A percentile compares a stretch with the other conserved stretches of the same genome.
phyloP scores from a whole-genome alignment of 768 basidiomycete genomes.

The Suillus weaverae region DNA sequence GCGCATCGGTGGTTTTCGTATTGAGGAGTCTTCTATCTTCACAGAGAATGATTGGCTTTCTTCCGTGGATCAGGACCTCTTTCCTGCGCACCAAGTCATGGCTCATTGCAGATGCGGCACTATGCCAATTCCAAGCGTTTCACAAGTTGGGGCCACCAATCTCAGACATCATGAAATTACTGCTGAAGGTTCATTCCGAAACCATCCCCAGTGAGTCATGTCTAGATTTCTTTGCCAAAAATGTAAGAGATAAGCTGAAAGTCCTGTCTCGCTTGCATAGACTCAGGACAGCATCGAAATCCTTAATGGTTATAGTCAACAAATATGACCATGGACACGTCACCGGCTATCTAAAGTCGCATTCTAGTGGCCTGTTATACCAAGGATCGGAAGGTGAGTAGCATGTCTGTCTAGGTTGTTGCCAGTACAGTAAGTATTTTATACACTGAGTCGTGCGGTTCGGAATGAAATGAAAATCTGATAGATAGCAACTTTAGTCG shows the following conservation, averaged over 20 bases:
- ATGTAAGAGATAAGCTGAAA: neutral
- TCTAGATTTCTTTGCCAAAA: neutral
- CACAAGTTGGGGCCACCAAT: neutral
- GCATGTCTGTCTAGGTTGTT: neutral
- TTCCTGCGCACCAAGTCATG: too few relatives aligned
- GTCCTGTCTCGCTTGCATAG: neutral
- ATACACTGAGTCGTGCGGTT: neutral
- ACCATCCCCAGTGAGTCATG: neutral
- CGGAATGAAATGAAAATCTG: neutral
- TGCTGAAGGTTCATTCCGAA: neutral
- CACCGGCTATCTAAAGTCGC: neutral
- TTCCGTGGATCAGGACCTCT: neutral
- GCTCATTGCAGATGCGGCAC: neutral
- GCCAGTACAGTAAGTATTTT: neutral
- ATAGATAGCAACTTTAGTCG: constrained; percentile 4
- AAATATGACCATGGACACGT: neutral
- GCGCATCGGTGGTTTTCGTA: too few relatives aligned
- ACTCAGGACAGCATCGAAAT: neutral
- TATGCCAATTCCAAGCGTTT: neutral
- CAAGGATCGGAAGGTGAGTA: neutral
- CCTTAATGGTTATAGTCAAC: too few relatives aligned
- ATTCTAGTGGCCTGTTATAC: neutral
- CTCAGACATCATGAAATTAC: neutral
- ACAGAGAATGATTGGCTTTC: neutral
- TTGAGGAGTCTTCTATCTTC: neutral